Evolutionary conservation across 1,284 basidiomycete genomes (phyloP).

Genomic region (Cystobasidiaceae sp.): DNA sequence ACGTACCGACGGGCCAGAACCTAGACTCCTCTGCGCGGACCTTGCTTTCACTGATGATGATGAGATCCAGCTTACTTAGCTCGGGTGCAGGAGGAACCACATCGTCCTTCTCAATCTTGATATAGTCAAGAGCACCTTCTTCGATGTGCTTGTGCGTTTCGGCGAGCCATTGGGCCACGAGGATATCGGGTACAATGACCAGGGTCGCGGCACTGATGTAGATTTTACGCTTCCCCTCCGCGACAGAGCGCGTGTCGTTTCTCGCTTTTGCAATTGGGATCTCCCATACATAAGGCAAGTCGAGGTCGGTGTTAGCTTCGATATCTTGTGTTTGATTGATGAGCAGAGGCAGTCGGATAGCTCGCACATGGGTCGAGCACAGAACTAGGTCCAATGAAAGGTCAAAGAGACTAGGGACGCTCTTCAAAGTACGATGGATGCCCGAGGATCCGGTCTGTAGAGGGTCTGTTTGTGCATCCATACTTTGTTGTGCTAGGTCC

Average conservation of each 20-base stretch:
- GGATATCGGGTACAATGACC: slow-evolving; percentile 67
- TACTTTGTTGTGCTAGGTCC: neutral
- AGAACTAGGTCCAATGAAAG: slow-evolving; percentile 10
- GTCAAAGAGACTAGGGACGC: slow-evolving; percentile 4
- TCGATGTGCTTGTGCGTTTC: slow-evolving; percentile 73
- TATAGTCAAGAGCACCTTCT: slow-evolving; percentile 49
- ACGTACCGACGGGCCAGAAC: neutral
- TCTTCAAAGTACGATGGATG: neutral
- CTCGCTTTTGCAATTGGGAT: slow-evolving; percentile 15
- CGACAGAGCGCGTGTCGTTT: slow-evolving; percentile 4
- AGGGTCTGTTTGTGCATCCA: neutral
- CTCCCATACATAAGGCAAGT: slow-evolving; percentile 29
- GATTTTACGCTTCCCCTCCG: slow-evolving; percentile 47
- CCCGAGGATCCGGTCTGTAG: neutral
- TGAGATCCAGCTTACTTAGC: slow-evolving; percentile 67
- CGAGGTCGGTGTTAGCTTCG: neutral
- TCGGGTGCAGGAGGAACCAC: slow-evolving; percentile 53
- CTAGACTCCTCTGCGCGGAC: slow-evolving; percentile 30
- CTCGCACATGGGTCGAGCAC: neutral
- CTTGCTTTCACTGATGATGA: slow-evolving; percentile 57
- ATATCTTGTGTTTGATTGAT: neutral
- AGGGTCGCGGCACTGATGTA: slow-evolving; percentile 70
- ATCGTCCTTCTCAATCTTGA: slow-evolving; percentile 50
- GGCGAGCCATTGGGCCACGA: slow-evolving; percentile 70
- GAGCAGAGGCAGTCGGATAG: neutral